Base-by-base conservation (phyloP, 177 flowering plant species). In the Vitis hybrid region DNA sequence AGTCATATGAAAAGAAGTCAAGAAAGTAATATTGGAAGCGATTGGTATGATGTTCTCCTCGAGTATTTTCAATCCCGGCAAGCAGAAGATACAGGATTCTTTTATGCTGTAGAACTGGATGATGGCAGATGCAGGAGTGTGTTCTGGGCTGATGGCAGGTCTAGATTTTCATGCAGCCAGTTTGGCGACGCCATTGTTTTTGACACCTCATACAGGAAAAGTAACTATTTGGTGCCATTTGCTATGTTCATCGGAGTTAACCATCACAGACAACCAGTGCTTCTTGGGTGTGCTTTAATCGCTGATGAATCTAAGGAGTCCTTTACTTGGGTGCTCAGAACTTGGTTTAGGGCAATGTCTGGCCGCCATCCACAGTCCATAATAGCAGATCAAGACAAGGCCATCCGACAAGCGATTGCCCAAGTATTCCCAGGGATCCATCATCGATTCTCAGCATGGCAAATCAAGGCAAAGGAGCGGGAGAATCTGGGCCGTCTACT, bases 141-240 rank as follows among this genome's bases (percentile, higher is more conserved):
- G 48, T 88, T 88, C 73, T 88, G 90, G 92, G 90, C 90, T 17
- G 92, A 88, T 76, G 77, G 86, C 18, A 80, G 84, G 65, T 82
- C 89, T 53, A 84, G 90, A 71, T 85, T 78, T 67, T 71, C 89
- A 4, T 79, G 85, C 64, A 68, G 82, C 58, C 89, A 82, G 57
- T 88, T 87, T 67, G 90, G 89, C 3, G 89, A 88, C 78, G 83
- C 74, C 1, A 30, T 88, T 61, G 67, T 81, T 55, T 79, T 88
- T 52, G 90, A 88, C 73, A 87, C 88, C n/a, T 59, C 87, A 9
- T 88, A 85, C 57, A 74, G 80, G 77, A 77, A 70, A 58, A 62
- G 63, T 57, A 66, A 50, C 53, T 82, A 80, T 74, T 6, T 61
- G 58, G 79, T 87, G 58, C 88, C 91, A 4, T 77, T 89, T 73